Evolutionary conservation across 495 filamentous ascomycete species (phyloP).

Genomic region (Tuber magnatum): DNA sequence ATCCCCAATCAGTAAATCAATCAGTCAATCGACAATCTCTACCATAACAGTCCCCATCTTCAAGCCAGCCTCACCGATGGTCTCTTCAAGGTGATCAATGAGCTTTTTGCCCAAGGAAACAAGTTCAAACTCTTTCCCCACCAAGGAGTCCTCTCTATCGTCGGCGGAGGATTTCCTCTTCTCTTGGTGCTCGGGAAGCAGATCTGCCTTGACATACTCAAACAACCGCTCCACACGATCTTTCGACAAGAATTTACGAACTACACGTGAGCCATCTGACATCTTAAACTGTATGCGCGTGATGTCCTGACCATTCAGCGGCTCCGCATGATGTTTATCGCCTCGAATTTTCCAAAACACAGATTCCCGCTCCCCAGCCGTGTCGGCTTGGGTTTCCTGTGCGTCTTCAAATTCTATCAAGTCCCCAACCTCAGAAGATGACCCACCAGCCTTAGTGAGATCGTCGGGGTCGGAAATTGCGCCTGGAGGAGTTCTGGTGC

Average conservation of each 20-base stretch:
- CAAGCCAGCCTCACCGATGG: slow-evolving; percentile 73
- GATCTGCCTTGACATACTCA: slow-evolving; percentile 90
- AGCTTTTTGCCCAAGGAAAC: slow-evolving; percentile 70
- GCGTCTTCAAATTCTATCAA: slow-evolving; percentile 41
- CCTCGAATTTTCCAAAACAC: slow-evolving; percentile 53
- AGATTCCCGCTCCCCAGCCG: slow-evolving; percentile 17
- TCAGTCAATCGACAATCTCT: slow-evolving; percentile 46
- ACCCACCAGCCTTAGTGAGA: slow-evolving; percentile 65
- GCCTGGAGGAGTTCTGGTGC: slow-evolving; percentile 25
- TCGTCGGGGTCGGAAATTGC: slow-evolving; percentile 67
- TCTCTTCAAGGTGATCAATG: slow-evolving; percentile 62
- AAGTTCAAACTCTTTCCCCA: slow-evolving; percentile 62
- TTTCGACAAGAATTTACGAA: slow-evolving; percentile 71
- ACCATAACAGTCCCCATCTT: slow-evolving; percentile 91
- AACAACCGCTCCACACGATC: slow-evolving; percentile 78
- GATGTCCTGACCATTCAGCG: slow-evolving; percentile 57
- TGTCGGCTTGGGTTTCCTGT: slow-evolving; percentile 6
- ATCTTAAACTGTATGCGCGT: slow-evolving; percentile 90
- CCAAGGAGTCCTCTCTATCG: neutral
- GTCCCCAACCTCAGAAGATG: slow-evolving; percentile 15
- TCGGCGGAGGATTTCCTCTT: slow-evolving; percentile 44
- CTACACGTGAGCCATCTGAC: slow-evolving; percentile 62
- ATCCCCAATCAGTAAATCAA: slow-evolving; percentile 13
- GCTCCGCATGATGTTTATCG: slow-evolving; percentile 68
- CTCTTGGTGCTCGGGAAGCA: slow-evolving; percentile 56